These are phyloP conservation scores for Rubia peregrina DNA, from an alignment of 305 asterid species.

Conservation along the genomic window DNA sequence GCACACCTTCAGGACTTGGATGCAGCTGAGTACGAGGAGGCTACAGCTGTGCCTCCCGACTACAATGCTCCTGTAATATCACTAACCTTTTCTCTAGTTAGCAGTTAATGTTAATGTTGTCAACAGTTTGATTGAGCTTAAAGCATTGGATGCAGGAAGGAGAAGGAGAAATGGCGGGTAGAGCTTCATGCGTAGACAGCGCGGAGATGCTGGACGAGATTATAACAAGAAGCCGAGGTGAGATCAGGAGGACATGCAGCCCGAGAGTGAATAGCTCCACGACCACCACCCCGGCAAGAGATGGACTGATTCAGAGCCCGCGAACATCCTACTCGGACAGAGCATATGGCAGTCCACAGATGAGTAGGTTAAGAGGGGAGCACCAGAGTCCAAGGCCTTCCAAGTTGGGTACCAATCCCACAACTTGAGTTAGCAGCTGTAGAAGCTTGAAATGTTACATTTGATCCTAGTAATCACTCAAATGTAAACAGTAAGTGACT, in stretches of 20 bases:
- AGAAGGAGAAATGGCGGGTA: conserved; percentile 45
- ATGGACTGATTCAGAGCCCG: conserved; percentile 47
- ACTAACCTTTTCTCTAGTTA: not conserved
- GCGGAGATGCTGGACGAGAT: conserved; percentile 72
- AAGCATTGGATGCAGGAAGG: conserved; percentile 37
- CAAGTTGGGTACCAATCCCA: conserved; percentile 47
- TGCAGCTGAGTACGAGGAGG: conserved; percentile 86
- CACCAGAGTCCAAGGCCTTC: conserved; percentile 45
- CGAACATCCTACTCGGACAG: conserved; percentile 28
- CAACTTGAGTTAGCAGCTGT: conserved; percentile 18
- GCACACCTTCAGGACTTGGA: conserved; percentile 80
- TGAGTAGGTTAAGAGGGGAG: conserved; percentile 31
- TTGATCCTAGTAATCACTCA: not conserved
- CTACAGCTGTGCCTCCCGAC: conserved; percentile 54
- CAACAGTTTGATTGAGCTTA: too few species aligned
- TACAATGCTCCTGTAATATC: conserved; percentile 21
- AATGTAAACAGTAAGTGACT: not conserved
- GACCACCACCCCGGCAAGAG: conserved; percentile 52
- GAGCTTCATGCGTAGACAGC: conserved; percentile 45
- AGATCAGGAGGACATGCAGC: conserved; percentile 54
- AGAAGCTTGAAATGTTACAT: not conserved
- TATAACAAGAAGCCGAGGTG: conserved; percentile 81
- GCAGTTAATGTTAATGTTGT: not conserved
- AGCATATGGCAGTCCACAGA: conserved; percentile 56
- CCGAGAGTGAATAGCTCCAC: conserved; percentile 55